Evolutionary conservation across 768 basidiomycete species (phyloP).

Genomic region (Mycena galopus): DNA sequence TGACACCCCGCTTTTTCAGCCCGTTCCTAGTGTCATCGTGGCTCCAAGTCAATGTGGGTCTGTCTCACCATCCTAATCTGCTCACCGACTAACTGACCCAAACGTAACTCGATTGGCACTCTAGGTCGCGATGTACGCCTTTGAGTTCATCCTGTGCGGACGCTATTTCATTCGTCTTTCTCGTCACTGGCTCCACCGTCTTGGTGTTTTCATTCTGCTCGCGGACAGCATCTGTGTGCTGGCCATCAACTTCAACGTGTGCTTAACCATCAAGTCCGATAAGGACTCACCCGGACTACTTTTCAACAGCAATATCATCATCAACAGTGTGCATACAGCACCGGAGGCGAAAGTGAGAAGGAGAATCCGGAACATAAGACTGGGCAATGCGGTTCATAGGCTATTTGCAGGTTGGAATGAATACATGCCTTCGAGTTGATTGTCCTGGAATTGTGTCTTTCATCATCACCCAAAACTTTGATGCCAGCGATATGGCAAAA

Average conservation of each 20-base stretch:
- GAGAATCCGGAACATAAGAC: no score
- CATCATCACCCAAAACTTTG: conserved; percentile 5
- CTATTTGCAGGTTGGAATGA: no score
- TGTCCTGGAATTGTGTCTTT: no score
- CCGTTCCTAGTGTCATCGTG: neutral
- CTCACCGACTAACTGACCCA: no score
- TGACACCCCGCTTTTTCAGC: no score
- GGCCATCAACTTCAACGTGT: neutral
- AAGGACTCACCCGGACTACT: neutral
- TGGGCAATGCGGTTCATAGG: no score
- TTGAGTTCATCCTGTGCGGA: neutral
- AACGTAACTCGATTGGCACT: no score
- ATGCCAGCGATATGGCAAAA: neutral
- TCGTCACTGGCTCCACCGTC: neutral
- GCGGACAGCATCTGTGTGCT: conserved; percentile 8
- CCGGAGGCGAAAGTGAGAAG: no score
- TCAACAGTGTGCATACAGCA: no score
- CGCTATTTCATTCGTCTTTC: neutral
- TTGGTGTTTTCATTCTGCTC: neutral
- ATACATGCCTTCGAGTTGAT: no score
- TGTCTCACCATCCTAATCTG: no score
- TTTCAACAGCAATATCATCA: no score
- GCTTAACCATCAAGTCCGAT: neutral
- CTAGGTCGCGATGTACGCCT: neutral
- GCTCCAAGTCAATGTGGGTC: conserved; percentile 1